A percentile compares a stretch with the other conserved stretches of the same genome.
Conservation (phyloP, 2,329 filamentous ascomycete species). For the Neopestalotiopsis rosae region DNA sequence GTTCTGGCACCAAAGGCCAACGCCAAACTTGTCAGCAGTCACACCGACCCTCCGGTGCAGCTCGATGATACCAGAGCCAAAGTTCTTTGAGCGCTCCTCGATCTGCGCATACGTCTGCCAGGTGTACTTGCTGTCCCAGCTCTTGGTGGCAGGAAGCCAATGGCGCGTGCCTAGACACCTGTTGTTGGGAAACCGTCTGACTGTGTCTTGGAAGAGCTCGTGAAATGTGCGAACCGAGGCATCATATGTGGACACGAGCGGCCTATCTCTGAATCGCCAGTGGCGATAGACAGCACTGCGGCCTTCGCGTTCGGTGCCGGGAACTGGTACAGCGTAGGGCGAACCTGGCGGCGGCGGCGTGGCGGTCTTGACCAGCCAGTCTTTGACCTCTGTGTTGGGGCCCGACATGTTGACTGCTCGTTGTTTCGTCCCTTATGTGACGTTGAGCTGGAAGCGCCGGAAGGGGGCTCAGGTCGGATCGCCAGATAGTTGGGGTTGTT, state of each 20-base stretch:
- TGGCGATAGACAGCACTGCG: constrained; percentile 83
- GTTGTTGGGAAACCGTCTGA: constrained; percentile 66
- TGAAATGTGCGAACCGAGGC: constrained; percentile 75
- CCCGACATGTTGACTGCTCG: constrained; percentile 34
- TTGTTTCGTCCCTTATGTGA: neutral
- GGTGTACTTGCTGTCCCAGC: constrained; percentile 74
- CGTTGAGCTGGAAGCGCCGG: neutral
- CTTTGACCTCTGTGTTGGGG: constrained; percentile 40
- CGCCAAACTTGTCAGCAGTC: constrained; percentile 68
- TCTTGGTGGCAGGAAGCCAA: constrained; percentile 77
- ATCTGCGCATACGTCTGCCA: constrained; percentile 86
- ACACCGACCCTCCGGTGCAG: constrained; percentile 77
- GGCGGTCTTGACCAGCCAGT: constrained; percentile 44
- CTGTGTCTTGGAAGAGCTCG: constrained; percentile 78
- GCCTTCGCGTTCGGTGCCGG: constrained; percentile 74
- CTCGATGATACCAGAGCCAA: constrained; percentile 85
- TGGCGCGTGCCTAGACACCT: constrained; percentile 81
- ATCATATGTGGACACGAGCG: constrained; percentile 74
- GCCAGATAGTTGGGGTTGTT: neutral
- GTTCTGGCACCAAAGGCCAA: constrained; percentile 88
- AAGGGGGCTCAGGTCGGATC: neutral
- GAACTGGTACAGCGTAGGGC: constrained; percentile 79
- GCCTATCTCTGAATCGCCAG: constrained; percentile 75
- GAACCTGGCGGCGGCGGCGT: constrained; percentile 51
- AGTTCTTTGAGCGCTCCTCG: constrained; percentile 78